phyloP scores from a whole-genome alignment of 139 green algal species.

The Chlamydomonas sp. region DNA sequence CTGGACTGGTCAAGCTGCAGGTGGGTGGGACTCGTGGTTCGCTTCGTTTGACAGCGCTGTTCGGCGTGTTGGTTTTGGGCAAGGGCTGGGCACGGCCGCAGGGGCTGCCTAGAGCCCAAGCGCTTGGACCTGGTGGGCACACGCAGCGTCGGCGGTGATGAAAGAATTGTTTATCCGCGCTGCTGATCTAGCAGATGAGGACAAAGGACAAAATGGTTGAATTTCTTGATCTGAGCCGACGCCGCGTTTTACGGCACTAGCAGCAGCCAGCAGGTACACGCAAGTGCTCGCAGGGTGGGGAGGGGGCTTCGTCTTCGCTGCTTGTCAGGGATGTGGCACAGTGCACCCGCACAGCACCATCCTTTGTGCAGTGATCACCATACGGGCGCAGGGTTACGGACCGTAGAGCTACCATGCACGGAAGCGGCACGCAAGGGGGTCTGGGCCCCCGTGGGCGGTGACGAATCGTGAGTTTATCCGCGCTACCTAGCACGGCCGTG shows the following conservation, averaged over 20 bases:
- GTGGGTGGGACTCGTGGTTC: not conserved
- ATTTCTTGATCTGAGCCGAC: conserved; percentile 38
- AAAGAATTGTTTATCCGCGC: conserved; percentile 33
- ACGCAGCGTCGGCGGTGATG: conserved; percentile 1
- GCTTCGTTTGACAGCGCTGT: not conserved
- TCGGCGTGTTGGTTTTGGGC: not conserved
- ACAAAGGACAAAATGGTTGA: conserved; percentile 29
- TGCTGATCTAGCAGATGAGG: conserved; percentile 30
- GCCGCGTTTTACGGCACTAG: too few relatives aligned
- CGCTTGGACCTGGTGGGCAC: too few relatives aligned
- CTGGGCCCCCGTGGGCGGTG: not conserved
- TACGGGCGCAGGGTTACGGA: not conserved
- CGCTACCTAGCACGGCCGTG: conserved; percentile 35
- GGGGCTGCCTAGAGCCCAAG: not conserved
- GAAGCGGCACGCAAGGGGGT: too few relatives aligned
- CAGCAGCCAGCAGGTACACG: too few relatives aligned
- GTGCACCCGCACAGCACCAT: too few relatives aligned
- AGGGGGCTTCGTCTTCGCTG: too few relatives aligned
- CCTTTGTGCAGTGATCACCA: too few relatives aligned
- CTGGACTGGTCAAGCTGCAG: conserved; percentile 50
- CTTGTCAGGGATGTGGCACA: too few relatives aligned
- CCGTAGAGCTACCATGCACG: too few relatives aligned
- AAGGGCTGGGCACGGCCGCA: not conserved
- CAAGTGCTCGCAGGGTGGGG: too few relatives aligned
- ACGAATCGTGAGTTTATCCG: conserved; percentile 47